Evolutionary conservation across 129 eudicot genomes (phyloP).

Genomic region (Pittosporum tobira): DNA sequence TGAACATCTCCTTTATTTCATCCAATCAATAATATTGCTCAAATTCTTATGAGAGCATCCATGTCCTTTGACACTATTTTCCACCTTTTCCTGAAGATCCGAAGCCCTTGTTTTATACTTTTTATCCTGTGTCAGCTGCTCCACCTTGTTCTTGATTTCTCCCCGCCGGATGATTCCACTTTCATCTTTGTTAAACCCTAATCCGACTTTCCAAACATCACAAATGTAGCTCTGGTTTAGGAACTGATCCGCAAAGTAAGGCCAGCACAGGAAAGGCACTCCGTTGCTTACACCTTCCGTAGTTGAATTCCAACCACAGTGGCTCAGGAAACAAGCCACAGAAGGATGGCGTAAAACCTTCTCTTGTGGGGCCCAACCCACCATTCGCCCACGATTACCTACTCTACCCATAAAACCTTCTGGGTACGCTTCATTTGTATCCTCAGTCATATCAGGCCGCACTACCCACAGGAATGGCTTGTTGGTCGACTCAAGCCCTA

Average conservation of each 20-base stretch:
- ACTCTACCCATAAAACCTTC: constrained; percentile 9
- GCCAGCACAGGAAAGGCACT: constrained; percentile 22
- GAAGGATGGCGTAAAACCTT: too few species aligned
- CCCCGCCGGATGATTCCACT: background rate
- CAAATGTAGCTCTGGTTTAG: constrained; percentile 2
- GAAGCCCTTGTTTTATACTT: background rate
- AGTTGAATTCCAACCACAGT: constrained; percentile 26
- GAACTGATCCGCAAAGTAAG: constrained; percentile 19
- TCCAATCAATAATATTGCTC: too few species aligned
- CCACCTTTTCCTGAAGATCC: background rate
- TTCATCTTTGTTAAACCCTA: constrained; percentile 10
- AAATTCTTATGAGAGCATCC: too few species aligned
- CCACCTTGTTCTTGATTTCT: constrained; percentile 11
- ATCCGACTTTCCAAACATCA: constrained; percentile 21
- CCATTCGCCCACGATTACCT: constrained; percentile 8
- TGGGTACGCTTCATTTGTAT: too few species aligned
- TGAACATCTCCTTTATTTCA: background rate
- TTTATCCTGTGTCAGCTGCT: background rate
- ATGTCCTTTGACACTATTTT: background rate
- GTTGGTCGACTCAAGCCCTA: constrained; percentile 11
- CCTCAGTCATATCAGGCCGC: background rate
- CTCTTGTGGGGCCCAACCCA: constrained; percentile 17
- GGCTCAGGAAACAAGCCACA: constrained; percentile 13
- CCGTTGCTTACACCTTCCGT: too few species aligned
- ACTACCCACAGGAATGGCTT: constrained; percentile 12